A percentile compares a stretch with the other conserved stretches of the same genome.
Conservation (phyloP, 2,329 filamentous ascomycete genomes). For the Colletotrichum theobromicola region DNA sequence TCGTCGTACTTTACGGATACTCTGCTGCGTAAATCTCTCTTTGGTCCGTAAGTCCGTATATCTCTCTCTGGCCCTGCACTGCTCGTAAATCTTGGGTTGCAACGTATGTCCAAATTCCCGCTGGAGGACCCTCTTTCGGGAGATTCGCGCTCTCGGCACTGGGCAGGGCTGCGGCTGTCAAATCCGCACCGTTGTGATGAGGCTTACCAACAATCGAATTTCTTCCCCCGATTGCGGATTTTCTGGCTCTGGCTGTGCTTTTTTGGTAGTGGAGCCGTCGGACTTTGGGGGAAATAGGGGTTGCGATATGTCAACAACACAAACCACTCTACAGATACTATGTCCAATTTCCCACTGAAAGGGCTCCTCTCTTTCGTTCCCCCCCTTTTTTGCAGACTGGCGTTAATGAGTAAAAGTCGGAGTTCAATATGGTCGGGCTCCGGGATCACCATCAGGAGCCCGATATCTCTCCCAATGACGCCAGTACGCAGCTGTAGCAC, state of each 20-base stretch:
- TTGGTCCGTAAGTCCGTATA: background rate
- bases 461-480: background rate
- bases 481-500: background rate
- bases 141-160: background rate
- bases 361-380: background rate
- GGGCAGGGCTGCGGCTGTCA: background rate
- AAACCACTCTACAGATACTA: background rate
- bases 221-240: background rate
- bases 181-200: background rate
- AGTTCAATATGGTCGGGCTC: background rate
- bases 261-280: background rate
- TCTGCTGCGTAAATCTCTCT: no score
- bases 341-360: background rate
- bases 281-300: background rate
- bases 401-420: background rate
- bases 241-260: no score
- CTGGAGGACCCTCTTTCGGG: background rate
- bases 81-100: constrained; percentile 12
- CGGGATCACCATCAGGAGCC: background rate
- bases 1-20: no score
- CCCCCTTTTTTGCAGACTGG: background rate
- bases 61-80: background rate
- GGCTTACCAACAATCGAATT: background rate
- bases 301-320: background rate
- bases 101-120: background rate